These are phyloP conservation scores for Centella asiatica DNA, from an alignment of 129 eudicot genomes.

Conservation along the genomic window DNA sequence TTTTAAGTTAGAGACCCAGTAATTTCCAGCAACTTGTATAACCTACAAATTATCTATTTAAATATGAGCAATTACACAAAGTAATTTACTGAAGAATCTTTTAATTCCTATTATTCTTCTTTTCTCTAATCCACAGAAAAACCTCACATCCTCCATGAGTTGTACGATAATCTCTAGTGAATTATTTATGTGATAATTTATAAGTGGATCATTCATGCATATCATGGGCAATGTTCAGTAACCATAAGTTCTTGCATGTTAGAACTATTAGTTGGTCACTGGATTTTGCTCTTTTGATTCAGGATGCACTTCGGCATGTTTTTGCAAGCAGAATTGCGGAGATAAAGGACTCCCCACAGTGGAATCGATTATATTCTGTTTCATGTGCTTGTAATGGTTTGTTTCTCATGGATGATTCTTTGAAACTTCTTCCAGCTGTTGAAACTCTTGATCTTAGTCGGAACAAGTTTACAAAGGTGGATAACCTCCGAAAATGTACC, in stretches of 20 bases:
- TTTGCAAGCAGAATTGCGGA: constrained; percentile 89
- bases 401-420: constrained; percentile 91
- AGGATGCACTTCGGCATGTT: constrained; percentile 94
- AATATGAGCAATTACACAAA: no score
- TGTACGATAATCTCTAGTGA: no score
- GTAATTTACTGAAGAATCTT: no score
- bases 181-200: no score
- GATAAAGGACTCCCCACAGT: constrained; percentile 73
- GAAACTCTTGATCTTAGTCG: constrained; percentile 94
- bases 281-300: constrained; percentile 11
- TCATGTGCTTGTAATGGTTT: constrained; percentile 84
- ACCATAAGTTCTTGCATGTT: background rate
- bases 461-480: constrained; percentile 85
- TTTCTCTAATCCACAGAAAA: no score
- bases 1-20: no score
- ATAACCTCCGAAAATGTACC: constrained; percentile 68
- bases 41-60: no score
- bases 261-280: background rate
- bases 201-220: no score
- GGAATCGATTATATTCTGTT: constrained; percentile 73
- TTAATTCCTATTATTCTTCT: no score
- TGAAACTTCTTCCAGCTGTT: constrained; percentile 76
- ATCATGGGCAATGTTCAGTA: background rate
- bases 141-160: no score
- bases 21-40: no score